A percentile compares a stretch with the other conserved stretches of the same genome.
These are phyloP conservation scores for Moringa oleifera DNA, from an alignment of 345 rosid genomes.

Conservation along the genomic window DNA sequence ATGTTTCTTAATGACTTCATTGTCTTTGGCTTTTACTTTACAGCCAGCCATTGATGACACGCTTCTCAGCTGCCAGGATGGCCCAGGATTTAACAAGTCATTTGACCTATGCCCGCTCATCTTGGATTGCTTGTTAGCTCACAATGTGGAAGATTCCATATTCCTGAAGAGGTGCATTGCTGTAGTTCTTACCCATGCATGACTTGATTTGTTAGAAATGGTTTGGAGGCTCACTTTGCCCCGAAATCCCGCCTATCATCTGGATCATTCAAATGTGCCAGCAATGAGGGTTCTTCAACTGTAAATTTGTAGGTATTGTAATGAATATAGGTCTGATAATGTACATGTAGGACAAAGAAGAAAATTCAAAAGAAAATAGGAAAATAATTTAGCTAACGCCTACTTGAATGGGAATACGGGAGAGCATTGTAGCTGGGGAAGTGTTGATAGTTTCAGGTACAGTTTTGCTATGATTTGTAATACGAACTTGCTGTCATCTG, in stretches of 20 bases:
- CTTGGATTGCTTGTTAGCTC: neutral
- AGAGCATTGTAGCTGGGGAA: conserved; percentile 19
- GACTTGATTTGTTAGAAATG: neutral
- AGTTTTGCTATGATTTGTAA: conserved; percentile 31
- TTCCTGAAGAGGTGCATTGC: neutral
- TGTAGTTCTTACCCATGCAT: neutral
- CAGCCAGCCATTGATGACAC: conserved; percentile 5
- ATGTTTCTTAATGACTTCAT: too few species aligned
- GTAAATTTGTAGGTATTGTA: conserved; percentile 64
- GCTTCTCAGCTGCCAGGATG: conserved; percentile 24
- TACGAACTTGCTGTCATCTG: neutral
- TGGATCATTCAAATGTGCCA: conserved; percentile 7
- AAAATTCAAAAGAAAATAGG: conserved; percentile 14
- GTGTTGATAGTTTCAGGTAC: conserved; percentile 20
- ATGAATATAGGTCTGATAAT: conserved; percentile 33
- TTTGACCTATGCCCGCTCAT: conserved; percentile 3
- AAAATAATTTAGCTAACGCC: conserved; percentile 13
- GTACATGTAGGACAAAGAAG: conserved; percentile 29
- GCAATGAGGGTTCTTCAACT: conserved; percentile 23
- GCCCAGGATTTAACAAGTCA: conserved; percentile 10
- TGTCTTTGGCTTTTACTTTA: too few species aligned
- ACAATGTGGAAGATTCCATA: conserved; percentile 1
- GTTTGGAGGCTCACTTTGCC: conserved; percentile 5
- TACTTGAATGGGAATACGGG: conserved; percentile 2
- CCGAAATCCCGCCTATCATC: neutral